Evolutionary conservation across 176 grass and related monocot species (phyloP), one percentile per base, ranked within the genome.

Genomic region (Rhynchospora tenuis): DNA sequence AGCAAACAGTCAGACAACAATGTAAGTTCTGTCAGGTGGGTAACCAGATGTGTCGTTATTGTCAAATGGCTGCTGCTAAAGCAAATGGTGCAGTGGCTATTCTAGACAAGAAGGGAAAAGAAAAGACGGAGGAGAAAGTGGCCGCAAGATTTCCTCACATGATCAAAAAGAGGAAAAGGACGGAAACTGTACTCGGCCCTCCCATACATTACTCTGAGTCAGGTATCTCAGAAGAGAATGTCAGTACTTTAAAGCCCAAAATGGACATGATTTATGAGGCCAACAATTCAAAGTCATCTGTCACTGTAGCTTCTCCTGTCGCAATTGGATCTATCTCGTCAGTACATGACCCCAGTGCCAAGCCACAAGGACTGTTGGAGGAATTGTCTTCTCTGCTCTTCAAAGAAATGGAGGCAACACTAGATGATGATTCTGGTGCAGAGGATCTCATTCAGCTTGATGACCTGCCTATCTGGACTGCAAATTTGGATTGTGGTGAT

Each of bases 401-500:
- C 13, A 17, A 82, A 20, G 14, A 66, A 44, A 66, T 28, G 60
- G 59, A 50, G 80, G 45, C 13, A 52, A 82, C 47, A 9, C 42
- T 14, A 48, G 80, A 82, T 65, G 13, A 14, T 22, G 60, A 28
- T 28, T 48, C 2, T 2, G 9, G 24, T 33, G 54, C 60, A 2
- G 60, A 82, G 0, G 80, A 82, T 82, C 42, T 82, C 14, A 82
- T 82, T 64, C 59, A 64, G 23, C 60, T 67, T 11, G 23, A 67
- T 0, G 80, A 82, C 27, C 22, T 82, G 14, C 61, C 80, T 44
- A 38, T 82, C 1, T 82, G 80, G 80, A 67, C 80, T 14, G 80
- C 31, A 22, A 82, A 66, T 82, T 66, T 82, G 38, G 80, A 82
- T 82, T 82, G 59, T 6, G 13, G 60, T 27, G 80, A 82, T 82